A percentile compares a stretch with the other conserved stretches of the same genome.
phyloP scores from a whole-genome alignment of 2,329 filamentous ascomycete genomes.

The Fusarium hainanense region DNA sequence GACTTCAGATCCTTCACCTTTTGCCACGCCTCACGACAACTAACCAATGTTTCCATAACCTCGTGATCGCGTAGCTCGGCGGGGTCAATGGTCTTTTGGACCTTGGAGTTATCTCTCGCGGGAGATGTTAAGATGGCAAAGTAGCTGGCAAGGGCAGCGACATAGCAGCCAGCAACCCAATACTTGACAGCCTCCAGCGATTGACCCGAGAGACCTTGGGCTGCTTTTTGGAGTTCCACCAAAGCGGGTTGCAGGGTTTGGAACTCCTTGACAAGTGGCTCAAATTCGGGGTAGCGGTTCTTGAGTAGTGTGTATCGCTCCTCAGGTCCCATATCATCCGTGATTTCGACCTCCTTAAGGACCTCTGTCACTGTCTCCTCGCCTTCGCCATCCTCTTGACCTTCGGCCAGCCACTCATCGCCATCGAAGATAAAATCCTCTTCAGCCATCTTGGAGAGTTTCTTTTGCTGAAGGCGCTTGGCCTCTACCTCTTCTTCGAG shows the following conservation, averaged over 20 bases:
- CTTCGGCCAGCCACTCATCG: slow-evolving; percentile 79
- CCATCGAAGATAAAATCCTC: slow-evolving; percentile 95
- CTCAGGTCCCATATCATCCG: slow-evolving; percentile 78
- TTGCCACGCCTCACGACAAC: slow-evolving; percentile 84
- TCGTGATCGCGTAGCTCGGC: slow-evolving; percentile 88
- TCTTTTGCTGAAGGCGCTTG: slow-evolving; percentile 88
- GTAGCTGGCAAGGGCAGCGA: slow-evolving; percentile 90
- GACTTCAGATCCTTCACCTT: slow-evolving; percentile 74
- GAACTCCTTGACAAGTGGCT: slow-evolving; percentile 85
- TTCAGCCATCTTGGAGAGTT: slow-evolving; percentile 86
- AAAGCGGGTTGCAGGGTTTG: slow-evolving; percentile 76
- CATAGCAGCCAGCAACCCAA: slow-evolving; percentile 84
- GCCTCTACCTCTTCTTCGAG: slow-evolving; percentile 94
- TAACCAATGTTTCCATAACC: slow-evolving; percentile 86
- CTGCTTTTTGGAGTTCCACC: slow-evolving; percentile 66
- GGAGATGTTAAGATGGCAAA: slow-evolving; percentile 92
- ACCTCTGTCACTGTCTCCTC: slow-evolving; percentile 81
- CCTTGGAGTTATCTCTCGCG: slow-evolving; percentile 66
- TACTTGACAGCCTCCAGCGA: slow-evolving; percentile 77
- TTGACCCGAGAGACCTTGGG: slow-evolving; percentile 62
- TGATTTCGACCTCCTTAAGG: slow-evolving; percentile 84
- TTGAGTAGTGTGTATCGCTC: slow-evolving; percentile 82
- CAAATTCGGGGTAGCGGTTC: slow-evolving; percentile 90
- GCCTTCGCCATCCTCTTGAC: slow-evolving; percentile 61
- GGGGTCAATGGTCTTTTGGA: slow-evolving; percentile 73